Evolutionary conservation across 371 early-diverging fungal genomes (phyloP).

Genomic region (Mortierella sp.): DNA sequence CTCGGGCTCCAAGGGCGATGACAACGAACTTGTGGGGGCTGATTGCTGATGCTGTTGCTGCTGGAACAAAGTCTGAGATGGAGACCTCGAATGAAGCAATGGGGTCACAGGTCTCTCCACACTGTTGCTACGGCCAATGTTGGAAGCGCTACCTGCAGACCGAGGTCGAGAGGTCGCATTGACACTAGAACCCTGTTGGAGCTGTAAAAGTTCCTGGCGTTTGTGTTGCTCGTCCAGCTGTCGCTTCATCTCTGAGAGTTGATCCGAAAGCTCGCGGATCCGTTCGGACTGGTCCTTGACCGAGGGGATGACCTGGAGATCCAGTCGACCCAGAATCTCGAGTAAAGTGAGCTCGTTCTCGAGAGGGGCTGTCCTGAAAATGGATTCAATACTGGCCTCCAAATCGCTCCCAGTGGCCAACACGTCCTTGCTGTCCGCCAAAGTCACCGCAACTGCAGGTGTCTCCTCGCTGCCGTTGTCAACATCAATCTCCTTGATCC

Average conservation of each 20-base stretch:
- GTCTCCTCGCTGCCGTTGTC: slow-evolving; percentile 1
- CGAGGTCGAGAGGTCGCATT: neutral
- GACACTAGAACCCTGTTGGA: neutral
- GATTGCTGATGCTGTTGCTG: slow-evolving; percentile 17
- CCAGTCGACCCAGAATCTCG: slow-evolving; percentile 34
- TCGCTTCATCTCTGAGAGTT: slow-evolving; percentile 40
- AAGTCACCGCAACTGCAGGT: neutral
- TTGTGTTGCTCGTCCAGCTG: slow-evolving; percentile 47
- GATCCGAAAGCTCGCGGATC: slow-evolving; percentile 40
- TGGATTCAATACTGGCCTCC: neutral
- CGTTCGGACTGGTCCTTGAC: slow-evolving; percentile 43
- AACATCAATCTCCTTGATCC: neutral
- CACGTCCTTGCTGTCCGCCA: neutral
- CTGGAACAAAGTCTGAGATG: slow-evolving; percentile 21
- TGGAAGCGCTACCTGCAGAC: neutral
- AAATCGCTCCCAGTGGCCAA: neutral
- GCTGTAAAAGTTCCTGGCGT: slow-evolving; percentile 21
- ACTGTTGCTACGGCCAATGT: slow-evolving; percentile 27
- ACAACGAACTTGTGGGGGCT: neutral
- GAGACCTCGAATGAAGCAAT: slow-evolving; percentile 9
- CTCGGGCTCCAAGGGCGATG: slow-evolving; percentile 28
- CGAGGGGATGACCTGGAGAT: slow-evolving; percentile 41
- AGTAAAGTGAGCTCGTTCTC: slow-evolving; percentile 23
- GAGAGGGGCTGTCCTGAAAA: slow-evolving; percentile 5
- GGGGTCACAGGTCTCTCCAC: slow-evolving; percentile 12